These are phyloP conservation scores for Microdochium paspali DNA, from an alignment of 2,329 filamentous ascomycete genomes.

Conservation along the genomic window DNA sequence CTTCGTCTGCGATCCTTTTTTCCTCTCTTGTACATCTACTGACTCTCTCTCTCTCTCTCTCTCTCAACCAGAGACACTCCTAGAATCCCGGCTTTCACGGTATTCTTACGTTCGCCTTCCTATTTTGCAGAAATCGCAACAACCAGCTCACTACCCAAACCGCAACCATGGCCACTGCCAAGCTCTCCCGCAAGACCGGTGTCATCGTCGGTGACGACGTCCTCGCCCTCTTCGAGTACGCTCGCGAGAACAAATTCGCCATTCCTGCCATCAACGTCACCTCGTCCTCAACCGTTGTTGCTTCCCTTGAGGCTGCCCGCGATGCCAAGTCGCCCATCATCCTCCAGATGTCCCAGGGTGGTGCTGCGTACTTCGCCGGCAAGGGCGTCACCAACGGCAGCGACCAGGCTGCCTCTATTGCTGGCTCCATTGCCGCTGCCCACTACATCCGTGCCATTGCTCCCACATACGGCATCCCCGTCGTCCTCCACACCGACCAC, in stretches of 20 bases:
- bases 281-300: conserved; percentile 78
- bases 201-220: conserved; percentile 47
- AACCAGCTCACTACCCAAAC: neutral
- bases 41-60: neutral
- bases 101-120: neutral
- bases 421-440: conserved; percentile 78
- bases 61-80: neutral
- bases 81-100: neutral
- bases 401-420: conserved; percentile 74
- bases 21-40: too few relatives aligned
- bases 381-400: conserved; percentile 75
- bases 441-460: conserved; percentile 89
- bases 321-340: conserved; percentile 88
- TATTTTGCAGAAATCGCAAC: neutral
- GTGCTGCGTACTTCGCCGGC: conserved; percentile 86
- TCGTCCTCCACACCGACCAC: conserved; percentile 95
- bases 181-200: conserved; percentile 41
- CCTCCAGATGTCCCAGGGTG: conserved; percentile 88
- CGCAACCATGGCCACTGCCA: conserved; percentile 1
- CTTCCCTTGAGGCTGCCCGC: conserved; percentile 86
- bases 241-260: conserved; percentile 78
- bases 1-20: neutral
- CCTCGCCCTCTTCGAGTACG: conserved; percentile 73
- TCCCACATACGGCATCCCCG: conserved; percentile 79
- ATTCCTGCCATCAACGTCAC: conserved; percentile 92